Evolutionary conservation across 805 yeast genomes (phyloP).

Genomic region (Maudiozyma barnettii): DNA sequence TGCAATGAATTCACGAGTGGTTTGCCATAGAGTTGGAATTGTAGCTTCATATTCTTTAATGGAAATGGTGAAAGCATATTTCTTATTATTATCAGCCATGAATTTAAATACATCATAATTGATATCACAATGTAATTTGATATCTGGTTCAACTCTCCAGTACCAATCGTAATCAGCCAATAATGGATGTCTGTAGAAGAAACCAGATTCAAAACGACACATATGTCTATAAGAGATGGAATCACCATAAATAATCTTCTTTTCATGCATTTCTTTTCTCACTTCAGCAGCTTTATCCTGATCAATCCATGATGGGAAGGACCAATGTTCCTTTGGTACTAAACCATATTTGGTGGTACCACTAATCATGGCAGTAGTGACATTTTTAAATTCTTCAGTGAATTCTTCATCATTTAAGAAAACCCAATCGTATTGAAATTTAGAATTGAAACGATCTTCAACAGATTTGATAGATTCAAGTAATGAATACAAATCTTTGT

Average conservation of each 20-base stretch:
- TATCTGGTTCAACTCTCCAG: constrained; percentile 92
- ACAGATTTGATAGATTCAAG: constrained; percentile 60
- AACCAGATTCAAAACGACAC: constrained; percentile 89
- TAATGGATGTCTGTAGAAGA: constrained; percentile 71
- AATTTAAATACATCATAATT: constrained; percentile 72
- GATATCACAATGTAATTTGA: constrained; percentile 72
- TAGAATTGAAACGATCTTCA: constrained; percentile 81
- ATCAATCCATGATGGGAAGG: constrained; percentile 78
- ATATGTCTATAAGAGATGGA: constrained; percentile 71
- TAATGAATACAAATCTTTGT: constrained; percentile 55
- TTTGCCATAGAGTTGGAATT: constrained; percentile 67
- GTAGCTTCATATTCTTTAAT: constrained; percentile 67
- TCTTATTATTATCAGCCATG: constrained; percentile 68
- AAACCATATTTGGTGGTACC: constrained; percentile 72
- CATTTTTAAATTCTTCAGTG: constrained; percentile 65
- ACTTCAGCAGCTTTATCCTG: constrained; percentile 50
- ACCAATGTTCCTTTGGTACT: constrained; percentile 82
- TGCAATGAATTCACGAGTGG: constrained; percentile 51
- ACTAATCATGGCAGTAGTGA: constrained; percentile 57
- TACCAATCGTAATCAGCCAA: constrained; percentile 75
- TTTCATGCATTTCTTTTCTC: constrained; percentile 43
- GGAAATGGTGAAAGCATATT: constrained; percentile 70
- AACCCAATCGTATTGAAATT: constrained; percentile 88
- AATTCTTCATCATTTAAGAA: constrained; percentile 84
- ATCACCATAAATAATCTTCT: constrained; percentile 52